Percentiles rank a stretch among this genome's conserved stretches.
Conservation (phyloP, 148 eudicot genomes). For the Fallopia convolvulus region DNA sequence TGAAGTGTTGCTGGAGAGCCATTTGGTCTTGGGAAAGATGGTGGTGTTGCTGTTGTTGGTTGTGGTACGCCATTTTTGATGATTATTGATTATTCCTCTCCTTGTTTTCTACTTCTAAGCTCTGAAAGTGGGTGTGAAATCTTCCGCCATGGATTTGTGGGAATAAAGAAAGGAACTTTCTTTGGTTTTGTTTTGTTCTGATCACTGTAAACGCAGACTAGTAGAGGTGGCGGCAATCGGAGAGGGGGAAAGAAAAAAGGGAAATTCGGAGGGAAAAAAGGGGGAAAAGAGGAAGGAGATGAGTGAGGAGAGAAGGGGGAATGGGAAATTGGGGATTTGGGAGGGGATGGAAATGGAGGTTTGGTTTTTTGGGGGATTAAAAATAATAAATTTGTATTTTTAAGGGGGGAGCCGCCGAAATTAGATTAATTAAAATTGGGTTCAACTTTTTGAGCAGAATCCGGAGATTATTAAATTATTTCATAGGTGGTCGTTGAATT, state of each 20-base stretch:
- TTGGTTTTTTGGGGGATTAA: conserved; percentile 2
- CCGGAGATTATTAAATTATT: conserved; percentile 3
- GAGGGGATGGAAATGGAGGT: background rate
- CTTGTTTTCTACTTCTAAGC: conserved; percentile 10
- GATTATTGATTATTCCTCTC: background rate
- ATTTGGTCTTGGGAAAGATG: conserved; percentile 12
- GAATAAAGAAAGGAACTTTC: conserved; percentile 2
- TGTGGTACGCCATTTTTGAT: conserved; percentile 28
- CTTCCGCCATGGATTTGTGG: background rate
- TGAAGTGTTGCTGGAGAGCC: conserved; percentile 18
- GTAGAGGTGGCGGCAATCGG: conserved; percentile 1
- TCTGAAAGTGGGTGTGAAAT: background rate
- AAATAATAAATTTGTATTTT: background rate
- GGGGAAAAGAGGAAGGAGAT: background rate
- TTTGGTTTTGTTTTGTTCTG: conserved; percentile 1
- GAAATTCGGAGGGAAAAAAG: background rate
- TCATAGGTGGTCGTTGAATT: conserved; percentile 26
- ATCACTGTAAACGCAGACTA: background rate
- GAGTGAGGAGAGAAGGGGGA: background rate
- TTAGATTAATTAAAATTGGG: background rate
- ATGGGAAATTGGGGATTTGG: background rate
- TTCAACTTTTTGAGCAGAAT: conserved; percentile 1
- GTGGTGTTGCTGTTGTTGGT: conserved; percentile 12
- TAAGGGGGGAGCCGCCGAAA: conserved; percentile 7
- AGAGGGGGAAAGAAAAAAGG: background rate